Conservation (phyloP, 805 yeast species). For the Nakazawaea populi region DNA sequence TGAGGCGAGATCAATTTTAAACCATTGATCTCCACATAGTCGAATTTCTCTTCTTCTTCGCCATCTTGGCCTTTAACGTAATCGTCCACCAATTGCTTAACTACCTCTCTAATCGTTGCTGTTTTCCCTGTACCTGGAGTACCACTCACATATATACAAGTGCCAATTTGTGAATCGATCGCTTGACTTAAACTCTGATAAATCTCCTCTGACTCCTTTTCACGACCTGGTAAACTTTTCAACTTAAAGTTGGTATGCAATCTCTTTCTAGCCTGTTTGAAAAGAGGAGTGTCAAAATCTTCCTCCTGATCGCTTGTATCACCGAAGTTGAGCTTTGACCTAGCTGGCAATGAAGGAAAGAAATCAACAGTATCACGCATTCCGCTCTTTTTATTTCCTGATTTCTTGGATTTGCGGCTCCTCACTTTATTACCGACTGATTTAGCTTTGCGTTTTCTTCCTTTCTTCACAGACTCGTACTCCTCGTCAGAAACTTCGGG, state of each 20-base stretch:
- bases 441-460: slow-evolving; percentile 1
- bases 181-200: slow-evolving; percentile 68
- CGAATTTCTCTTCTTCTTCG: slow-evolving; percentile 39
- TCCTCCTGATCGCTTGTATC: slow-evolving; percentile 15
- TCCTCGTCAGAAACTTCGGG: slow-evolving; percentile 1
- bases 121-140: slow-evolving; percentile 99
- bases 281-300: slow-evolving; percentile 16
- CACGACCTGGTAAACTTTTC: slow-evolving; percentile 75
- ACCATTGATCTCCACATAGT: slow-evolving; percentile 86
- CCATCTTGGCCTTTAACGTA: slow-evolving; percentile 16
- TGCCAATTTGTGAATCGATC: slow-evolving; percentile 63
- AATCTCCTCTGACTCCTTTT: slow-evolving; percentile 68
- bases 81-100: slow-evolving; percentile 49
- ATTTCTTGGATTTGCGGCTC: slow-evolving; percentile 7
- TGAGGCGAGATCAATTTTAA: slow-evolving; percentile 75
- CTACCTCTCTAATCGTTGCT: slow-evolving; percentile 83
- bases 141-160: slow-evolving; percentile 88
- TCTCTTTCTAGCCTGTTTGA: slow-evolving; percentile 32
- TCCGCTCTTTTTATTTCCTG: slow-evolving; percentile 1
- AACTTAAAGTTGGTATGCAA: slow-evolving; percentile 34
- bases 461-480: slow-evolving; percentile 9
- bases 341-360: slow-evolving; percentile 11
- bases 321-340: slow-evolving; percentile 6
- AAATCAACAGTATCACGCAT: slow-evolving; percentile 8
- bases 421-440: background rate